These are phyloP conservation scores for Daldinia loculata DNA, from an alignment of 495 filamentous ascomycete genomes.

Conservation along the genomic window DNA sequence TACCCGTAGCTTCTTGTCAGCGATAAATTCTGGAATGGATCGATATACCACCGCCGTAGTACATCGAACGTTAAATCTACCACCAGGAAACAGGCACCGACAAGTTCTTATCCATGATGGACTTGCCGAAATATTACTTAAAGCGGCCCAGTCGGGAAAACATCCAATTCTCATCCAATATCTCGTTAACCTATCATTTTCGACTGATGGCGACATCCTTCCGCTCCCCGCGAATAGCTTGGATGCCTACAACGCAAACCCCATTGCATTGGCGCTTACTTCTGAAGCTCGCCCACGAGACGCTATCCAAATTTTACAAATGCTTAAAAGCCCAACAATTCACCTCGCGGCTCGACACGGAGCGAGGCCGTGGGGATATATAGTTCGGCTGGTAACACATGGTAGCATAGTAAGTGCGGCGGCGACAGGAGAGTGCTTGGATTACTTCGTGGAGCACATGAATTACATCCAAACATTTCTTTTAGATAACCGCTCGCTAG, in stretches of 20 bases:
- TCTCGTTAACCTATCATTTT: neutral
- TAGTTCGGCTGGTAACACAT: neutral
- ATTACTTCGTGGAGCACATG: neutral
- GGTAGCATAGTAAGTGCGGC: neutral
- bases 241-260: neutral
- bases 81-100: neutral
- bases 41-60: neutral
- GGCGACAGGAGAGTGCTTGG: neutral
- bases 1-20: neutral
- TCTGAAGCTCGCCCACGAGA: neutral
- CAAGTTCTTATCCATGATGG: neutral
- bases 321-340: neutral
- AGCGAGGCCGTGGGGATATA: neutral
- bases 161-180: neutral
- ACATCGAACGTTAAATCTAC: neutral
- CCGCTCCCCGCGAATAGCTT: neutral
- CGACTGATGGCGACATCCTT: neutral
- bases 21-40: conserved; percentile 2
- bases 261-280: neutral
- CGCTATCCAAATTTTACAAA: neutral
- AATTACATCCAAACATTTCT: neutral
- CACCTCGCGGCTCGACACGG: neutral
- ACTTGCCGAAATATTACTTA: neutral
- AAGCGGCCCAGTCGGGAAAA: neutral
- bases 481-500: neutral